These are phyloP conservation scores for Recurvomyces mirabilis DNA, from an alignment of 495 filamentous ascomycete species.

Conservation along the genomic window DNA sequence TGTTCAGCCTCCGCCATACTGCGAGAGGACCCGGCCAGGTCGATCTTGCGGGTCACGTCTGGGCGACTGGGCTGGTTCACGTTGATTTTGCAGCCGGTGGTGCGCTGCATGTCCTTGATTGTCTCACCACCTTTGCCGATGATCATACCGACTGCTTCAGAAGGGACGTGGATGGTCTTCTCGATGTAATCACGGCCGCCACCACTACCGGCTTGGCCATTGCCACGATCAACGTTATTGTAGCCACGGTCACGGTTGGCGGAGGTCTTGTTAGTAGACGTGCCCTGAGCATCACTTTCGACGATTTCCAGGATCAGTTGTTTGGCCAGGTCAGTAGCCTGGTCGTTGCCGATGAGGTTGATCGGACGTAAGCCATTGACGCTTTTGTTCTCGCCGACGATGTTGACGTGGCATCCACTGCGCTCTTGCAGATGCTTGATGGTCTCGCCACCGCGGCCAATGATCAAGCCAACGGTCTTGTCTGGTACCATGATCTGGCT, in stretches of 20 bases:
- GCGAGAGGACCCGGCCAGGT: conserved; percentile 59
- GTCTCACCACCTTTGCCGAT: conserved; percentile 80
- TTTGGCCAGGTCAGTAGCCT: conserved; percentile 57
- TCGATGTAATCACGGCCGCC: conserved; percentile 52
- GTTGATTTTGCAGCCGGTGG: conserved; percentile 79
- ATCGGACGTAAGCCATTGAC: conserved; percentile 73
- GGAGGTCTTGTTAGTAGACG: conserved; percentile 11
- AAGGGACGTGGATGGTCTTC: conserved; percentile 69
- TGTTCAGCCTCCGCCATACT: conserved; percentile 61
- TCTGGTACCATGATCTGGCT: conserved; percentile 85
- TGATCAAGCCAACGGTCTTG: conserved; percentile 73
- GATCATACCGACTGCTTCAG: conserved; percentile 82
- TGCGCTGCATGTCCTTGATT: conserved; percentile 74
- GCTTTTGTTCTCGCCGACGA: conserved; percentile 75
- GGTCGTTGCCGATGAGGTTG: conserved; percentile 64
- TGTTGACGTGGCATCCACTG: conserved; percentile 78
- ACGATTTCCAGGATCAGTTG: conserved; percentile 78
- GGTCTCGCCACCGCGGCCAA: conserved; percentile 73
- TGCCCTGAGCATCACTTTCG: conserved; percentile 59
- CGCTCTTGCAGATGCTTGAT: conserved; percentile 83
- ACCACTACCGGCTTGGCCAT: conserved; percentile 26
- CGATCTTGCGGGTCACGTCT: conserved; percentile 69
- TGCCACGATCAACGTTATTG: conserved; percentile 18
- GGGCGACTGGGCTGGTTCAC: conserved; percentile 61
- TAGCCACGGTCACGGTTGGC: conserved; percentile 18